Evolutionary conservation across 1,284 basidiomycete genomes (phyloP).

Genomic region (Fistulinella staudtii): DNA sequence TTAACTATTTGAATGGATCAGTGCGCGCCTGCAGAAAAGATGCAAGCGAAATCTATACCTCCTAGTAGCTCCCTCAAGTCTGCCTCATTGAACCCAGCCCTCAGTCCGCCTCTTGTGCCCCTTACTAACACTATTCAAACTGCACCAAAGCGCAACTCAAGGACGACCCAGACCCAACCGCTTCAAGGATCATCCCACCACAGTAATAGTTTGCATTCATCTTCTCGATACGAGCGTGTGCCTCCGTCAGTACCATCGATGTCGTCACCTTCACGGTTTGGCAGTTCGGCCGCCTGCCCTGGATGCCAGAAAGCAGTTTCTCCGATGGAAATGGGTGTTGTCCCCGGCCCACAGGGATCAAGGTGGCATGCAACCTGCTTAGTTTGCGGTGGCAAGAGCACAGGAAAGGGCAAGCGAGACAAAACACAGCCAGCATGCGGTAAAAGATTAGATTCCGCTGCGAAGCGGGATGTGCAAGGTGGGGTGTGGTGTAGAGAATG

Average conservation of each 20-base stretch:
- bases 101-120: slow-evolving; percentile 17
- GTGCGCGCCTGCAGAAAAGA: slow-evolving; percentile 61
- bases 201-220: slow-evolving; percentile 25
- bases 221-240: slow-evolving; percentile 47
- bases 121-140: slow-evolving; percentile 25
- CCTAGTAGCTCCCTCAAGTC: slow-evolving; percentile 23
- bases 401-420: slow-evolving; percentile 41
- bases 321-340: slow-evolving; percentile 77
- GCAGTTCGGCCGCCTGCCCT: slow-evolving; percentile 60
- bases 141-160: slow-evolving; percentile 21
- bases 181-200: slow-evolving; percentile 12
- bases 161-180: slow-evolving; percentile 8
- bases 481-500: slow-evolving; percentile 81
- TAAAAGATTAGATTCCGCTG: slow-evolving; percentile 76
- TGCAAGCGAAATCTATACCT: slow-evolving; percentile 33
- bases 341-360: slow-evolving; percentile 74
- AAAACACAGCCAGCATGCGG: slow-evolving; percentile 69
- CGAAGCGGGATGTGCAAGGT: slow-evolving; percentile 67
- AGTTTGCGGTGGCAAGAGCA: slow-evolving; percentile 69
- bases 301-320: slow-evolving; percentile 70
- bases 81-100: slow-evolving; percentile 14
- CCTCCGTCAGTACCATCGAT: slow-evolving; percentile 37
- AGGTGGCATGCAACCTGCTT: slow-evolving; percentile 75
- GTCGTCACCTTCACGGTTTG: slow-evolving; percentile 55
- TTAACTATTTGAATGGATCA: slow-evolving; percentile 35